These are phyloP conservation scores for Claviceps sp. DNA, from an alignment of 2,329 filamentous ascomycete genomes.

Conservation along the genomic window DNA sequence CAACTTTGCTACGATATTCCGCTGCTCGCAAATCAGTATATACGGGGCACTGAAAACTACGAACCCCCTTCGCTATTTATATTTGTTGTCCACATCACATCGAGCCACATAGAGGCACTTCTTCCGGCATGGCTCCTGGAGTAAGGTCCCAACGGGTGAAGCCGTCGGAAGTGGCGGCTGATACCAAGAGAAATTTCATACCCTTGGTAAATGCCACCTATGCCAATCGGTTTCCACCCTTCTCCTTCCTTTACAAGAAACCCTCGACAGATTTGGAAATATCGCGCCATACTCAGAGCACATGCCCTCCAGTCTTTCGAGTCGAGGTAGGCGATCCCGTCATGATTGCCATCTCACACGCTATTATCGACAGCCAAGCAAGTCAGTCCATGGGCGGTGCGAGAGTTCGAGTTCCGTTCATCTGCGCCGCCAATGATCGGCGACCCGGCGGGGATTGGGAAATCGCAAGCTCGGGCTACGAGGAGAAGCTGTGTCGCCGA, in stretches of 20 bases:
- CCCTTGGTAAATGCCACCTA: constrained; percentile 48
- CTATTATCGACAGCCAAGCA: constrained; percentile 23
- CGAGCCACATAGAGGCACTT: too few species aligned
- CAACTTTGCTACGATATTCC: constrained; percentile 1
- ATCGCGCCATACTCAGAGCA: constrained; percentile 20
- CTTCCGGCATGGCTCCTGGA: constrained; percentile 17
- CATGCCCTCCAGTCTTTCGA: constrained; percentile 31
- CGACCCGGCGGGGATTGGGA: constrained; percentile 72
- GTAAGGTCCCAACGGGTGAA: constrained; percentile 20
- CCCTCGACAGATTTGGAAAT: constrained; percentile 33
- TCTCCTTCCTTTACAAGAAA: constrained; percentile 45
- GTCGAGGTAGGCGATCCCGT: constrained; percentile 46
- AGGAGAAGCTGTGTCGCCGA: constrained; percentile 59
- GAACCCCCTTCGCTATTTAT: not conserved
- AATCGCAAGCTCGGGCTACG: constrained; percentile 35
- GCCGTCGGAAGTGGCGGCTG: constrained; percentile 52
- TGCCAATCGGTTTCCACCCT: constrained; percentile 38
- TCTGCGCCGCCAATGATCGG: constrained; percentile 65
- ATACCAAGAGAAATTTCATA: constrained; percentile 59
- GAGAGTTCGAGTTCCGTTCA: constrained; percentile 42
- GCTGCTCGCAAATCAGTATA: not conserved
- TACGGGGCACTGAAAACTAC: not conserved
- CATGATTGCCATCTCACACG: constrained; percentile 46
- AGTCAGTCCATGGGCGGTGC: constrained; percentile 19
- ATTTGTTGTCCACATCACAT: not conserved